phyloP scores from a whole-genome alignment of 1,284 basidiomycete genomes.

The Marasmius oreades region DNA sequence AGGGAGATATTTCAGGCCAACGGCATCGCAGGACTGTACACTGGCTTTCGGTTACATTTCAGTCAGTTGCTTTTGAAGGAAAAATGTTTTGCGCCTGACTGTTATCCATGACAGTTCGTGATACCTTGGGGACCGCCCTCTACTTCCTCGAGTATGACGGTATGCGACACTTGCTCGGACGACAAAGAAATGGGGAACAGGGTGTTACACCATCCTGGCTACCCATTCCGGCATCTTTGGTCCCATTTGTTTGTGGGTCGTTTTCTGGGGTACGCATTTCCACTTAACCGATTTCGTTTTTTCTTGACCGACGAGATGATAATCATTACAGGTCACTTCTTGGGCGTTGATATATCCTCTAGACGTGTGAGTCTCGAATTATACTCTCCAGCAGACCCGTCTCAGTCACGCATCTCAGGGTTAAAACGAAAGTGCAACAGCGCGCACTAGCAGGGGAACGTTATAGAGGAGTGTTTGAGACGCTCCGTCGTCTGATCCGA shows the following conservation, averaged over 20 bases:
- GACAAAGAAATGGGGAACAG: constrained; percentile 69
- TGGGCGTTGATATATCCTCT: constrained; percentile 84
- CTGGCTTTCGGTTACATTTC: constrained; percentile 82
- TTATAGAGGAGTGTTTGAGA: constrained; percentile 66
- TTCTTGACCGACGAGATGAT: not conserved
- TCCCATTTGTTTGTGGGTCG: constrained; percentile 85
- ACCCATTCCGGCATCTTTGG: constrained; percentile 69
- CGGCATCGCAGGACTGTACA: constrained; percentile 75
- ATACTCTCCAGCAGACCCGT: not conserved
- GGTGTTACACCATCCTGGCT: constrained; percentile 74
- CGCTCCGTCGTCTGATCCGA: constrained; percentile 72
- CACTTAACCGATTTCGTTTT: not conserved
- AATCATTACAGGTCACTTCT: constrained; percentile 49
- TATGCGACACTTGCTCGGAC: constrained; percentile 73
- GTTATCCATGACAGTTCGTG: constrained; percentile 52
- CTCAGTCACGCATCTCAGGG: constrained; percentile 40
- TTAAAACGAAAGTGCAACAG: constrained; percentile 92
- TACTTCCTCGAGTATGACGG: constrained; percentile 90
- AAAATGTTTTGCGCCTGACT: constrained; percentile 5
- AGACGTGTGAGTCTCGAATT: constrained; percentile 59
- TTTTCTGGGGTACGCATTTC: constrained; percentile 60
- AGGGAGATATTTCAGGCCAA: constrained; percentile 63
- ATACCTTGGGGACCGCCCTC: constrained; percentile 77
- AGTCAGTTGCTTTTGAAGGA: constrained; percentile 36
- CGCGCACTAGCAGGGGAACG: constrained; percentile 77